Evolutionary conservation across 108 stramenopile species (phyloP), one percentile per base, ranked within the genome.

Genomic region (Ochromonas danica): DNA sequence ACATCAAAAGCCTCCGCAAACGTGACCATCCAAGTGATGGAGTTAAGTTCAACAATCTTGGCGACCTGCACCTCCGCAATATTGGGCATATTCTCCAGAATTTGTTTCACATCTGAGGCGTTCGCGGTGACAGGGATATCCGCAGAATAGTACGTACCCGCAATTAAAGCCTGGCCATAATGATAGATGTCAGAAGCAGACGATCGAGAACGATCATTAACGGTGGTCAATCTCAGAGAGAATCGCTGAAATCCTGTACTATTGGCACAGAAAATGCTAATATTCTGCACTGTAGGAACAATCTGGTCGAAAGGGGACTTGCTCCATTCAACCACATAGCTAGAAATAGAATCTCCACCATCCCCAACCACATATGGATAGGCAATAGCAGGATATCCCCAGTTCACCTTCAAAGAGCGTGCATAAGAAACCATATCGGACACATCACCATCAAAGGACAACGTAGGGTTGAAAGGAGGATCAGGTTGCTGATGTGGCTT

Each of bases 1-100:
- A 75, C 45, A 33, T 75, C 51, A 41, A 75, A 75, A 17, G 51
- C 72, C 51, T 75, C 72, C 3, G 72, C 6, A 25, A 75, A 75
- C 10, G 72, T 75, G 27, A 75, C 72, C 14, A 41, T 27, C 72
- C 72, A 75, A 75, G 72, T 75, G 3, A 45, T 25, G 10, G 36
- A 45, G 10, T 27, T 10, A 28, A 6, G 27, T 41, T 10, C 25
- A 10, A 30, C 72, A 6, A 14, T 42, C 17, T 27, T 17, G 3
- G 36, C 41, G 38, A 75, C 72, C 31, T 27, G 14, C 17, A 75
- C 72, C 28, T 75, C 72, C 51, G 72, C 72, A 75, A 75, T 25
- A 60, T 75, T 75, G 6, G 72, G 72, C 43, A 75, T 75, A 41
- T 75, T 75, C 40, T 75, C 72, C 17, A 75, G 6, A 6, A 36